Evolutionary conservation across 192 early-diverging fungal genomes (phyloP), one percentile per base, ranked within the genome.

Genomic region (Coemansia guatemalensis): DNA sequence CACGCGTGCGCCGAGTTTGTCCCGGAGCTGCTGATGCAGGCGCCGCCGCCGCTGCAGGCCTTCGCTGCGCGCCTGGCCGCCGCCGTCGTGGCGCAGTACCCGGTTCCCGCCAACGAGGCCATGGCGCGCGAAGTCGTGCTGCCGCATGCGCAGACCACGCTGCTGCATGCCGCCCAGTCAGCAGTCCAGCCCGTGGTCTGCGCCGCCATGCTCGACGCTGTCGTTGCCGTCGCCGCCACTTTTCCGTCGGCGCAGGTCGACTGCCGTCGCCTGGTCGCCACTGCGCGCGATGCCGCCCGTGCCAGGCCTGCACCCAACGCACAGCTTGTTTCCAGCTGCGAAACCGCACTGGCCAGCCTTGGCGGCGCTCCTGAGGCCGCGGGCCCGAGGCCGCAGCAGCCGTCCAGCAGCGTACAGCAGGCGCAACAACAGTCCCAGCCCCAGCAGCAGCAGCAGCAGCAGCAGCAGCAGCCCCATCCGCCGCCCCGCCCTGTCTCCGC

Each of bases 1-100:
- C 85, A 87, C 47, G 82, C 85, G 11, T 81, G 83, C 32, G 55
- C 78, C 12, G 81, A 84, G 55, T 87, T 86, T 73, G 68, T 89
- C 12, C 65, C 81, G 0, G 86, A 89, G 58, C 73, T 89, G 25
- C 67, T 86, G 21, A 65, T 75, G 74, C 74, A 82, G 35, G 60
- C 74, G 6, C 27, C 64, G 9, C 71, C 71, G 39, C 52, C 54
- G 2, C 56, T 73, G 49, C 79, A 76, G 64, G 56, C 66, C 33
- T 82, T 82, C 61, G 74, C 74, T 1, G 56, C 76, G 44, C 69
- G 61, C 49, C 63, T 82, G 49, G 79, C 79, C 1, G 58, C 74
- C 4, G 70, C 73, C 8, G 56, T 82, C 47, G 60, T 67, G 17
- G 50, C 51, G 30, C 66, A 76, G 70, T 82, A 82, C 27, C 79